Base-by-base conservation (phyloP, 495 filamentous ascomycete genomes). In the Gamarada debralockiae region DNA sequence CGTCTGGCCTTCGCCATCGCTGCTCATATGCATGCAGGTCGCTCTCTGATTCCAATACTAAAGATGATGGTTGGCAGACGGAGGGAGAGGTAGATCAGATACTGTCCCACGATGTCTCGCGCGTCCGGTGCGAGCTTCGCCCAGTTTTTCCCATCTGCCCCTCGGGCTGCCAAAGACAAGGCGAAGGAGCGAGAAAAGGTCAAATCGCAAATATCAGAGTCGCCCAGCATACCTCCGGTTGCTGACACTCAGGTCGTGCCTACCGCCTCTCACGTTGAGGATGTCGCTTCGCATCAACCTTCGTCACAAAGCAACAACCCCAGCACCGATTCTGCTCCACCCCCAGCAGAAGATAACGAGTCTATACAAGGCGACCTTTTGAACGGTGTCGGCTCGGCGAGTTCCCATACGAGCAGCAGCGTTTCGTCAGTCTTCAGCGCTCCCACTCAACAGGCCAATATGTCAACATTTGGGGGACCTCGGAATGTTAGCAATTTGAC, bases 61-160 rank as follows among this genome's bases (percentile, higher is more conserved):
- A 73, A 74, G 70, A 80, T 74, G 76, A 76, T 75, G 76, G 72
- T 73, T 65, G 73, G 70, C 71, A 69, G 68, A 66, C 65, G 72
- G 69, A 61, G 69, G 69, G 53, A 64, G 69, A 67, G 72, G 67
- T 72, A 70, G 70, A 64, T 63, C 63, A 64, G 65, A 60, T 56
- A 68, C 46, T 60, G 55, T 50, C 42, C 38, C 67, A 74, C 70
- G 67, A 90, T 89, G 87, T 87, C 89, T 79, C 86, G 85, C 75
- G 82, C 86, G 62, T 77, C 83, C 48, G 74, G 70, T 61, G 86
- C 87, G 75, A 83, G 87, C 66, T 93, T 89, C 80, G 87, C 87
- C 67, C 83, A 90, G 70, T 95, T 90, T 77, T 96, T 95, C 67
- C 89, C 92, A 54, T 81, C 86, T 67, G 91, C 91, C 57, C 88